phyloP scores from a whole-genome alignment of 2,329 filamentous ascomycete species.

The Chaetomium sp. region DNA sequence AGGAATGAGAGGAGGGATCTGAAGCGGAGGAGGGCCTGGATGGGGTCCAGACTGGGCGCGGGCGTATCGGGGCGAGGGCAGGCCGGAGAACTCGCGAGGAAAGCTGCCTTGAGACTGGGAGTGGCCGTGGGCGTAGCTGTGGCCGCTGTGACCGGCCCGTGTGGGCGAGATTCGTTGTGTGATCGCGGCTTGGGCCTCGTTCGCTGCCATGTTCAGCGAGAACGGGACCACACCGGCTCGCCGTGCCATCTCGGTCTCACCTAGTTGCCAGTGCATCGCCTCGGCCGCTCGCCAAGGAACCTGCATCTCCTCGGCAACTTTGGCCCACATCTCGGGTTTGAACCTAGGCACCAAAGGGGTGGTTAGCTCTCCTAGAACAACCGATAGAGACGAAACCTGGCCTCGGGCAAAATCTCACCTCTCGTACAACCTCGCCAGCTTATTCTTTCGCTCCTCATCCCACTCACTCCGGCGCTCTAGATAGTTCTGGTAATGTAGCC shows the following conservation, averaged over 20 bases:
- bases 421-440: slow-evolving; percentile 88
- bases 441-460: slow-evolving; percentile 97
- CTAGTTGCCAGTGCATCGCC: slow-evolving; percentile 97
- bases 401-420: slow-evolving; percentile 51
- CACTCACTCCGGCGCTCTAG: slow-evolving; percentile 87
- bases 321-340: slow-evolving; percentile 97
- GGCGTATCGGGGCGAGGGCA: slow-evolving; percentile 39
- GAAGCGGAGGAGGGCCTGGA: slow-evolving; percentile 28
- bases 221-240: slow-evolving; percentile 87
- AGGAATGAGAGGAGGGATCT: slow-evolving; percentile 17
- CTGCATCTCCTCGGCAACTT: slow-evolving; percentile 89
- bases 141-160: slow-evolving; percentile 9
- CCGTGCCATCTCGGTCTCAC: slow-evolving; percentile 87
- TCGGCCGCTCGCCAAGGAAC: slow-evolving; percentile 94
- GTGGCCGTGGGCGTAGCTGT: slow-evolving; percentile 32
- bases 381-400: neutral
- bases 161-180: slow-evolving; percentile 2
- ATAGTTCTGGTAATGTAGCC: slow-evolving; percentile 95
- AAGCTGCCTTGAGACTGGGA: slow-evolving; percentile 42
- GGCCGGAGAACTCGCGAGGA: slow-evolving; percentile 36
- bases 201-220: slow-evolving; percentile 45
- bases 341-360: slow-evolving; percentile 52
- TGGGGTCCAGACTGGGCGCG: slow-evolving; percentile 26
- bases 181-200: slow-evolving; percentile 32
- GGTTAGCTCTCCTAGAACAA: neutral